Conservation (phyloP, 495 filamentous ascomycete genomes). For the Penicillium arizonense region DNA sequence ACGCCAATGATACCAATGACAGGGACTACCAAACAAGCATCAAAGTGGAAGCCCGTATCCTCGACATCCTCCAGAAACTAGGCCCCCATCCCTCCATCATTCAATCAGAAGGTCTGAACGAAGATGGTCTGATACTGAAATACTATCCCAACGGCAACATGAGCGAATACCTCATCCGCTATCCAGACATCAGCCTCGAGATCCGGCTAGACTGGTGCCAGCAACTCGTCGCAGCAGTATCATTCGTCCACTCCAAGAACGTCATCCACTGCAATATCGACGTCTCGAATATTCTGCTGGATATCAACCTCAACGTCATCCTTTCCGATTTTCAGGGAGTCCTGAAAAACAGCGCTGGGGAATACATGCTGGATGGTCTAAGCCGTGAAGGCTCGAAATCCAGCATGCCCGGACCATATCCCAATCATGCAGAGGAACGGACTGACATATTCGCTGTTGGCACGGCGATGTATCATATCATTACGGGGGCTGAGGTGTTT, state of each 20-base stretch:
- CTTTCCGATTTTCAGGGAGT: constrained; percentile 22
- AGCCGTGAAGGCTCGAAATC: constrained; percentile 17
- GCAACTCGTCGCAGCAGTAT: not conserved
- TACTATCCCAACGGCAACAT: constrained; percentile 17
- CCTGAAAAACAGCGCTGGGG: constrained; percentile 2
- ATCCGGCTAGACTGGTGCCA: not conserved
- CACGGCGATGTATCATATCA: constrained; percentile 19
- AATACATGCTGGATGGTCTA: constrained; percentile 8
- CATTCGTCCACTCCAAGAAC: not conserved
- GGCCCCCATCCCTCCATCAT: constrained; percentile 19
- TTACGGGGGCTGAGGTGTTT: constrained; percentile 17
- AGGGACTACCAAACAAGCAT: not conserved
- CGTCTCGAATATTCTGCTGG: constrained; percentile 15
- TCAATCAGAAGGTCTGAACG: constrained; percentile 8
- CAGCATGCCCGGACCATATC: constrained; percentile 14
- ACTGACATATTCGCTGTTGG: constrained; percentile 28
- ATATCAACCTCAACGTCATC: constrained; percentile 16
- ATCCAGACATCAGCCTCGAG: not conserved
- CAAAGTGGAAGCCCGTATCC: constrained; percentile 16
- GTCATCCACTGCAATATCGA: constrained; percentile 21
- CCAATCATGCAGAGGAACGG: constrained; percentile 3
- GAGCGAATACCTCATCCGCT: constrained; percentile 4
- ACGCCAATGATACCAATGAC: not conserved
- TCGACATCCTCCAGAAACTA: constrained; percentile 13
- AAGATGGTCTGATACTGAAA: constrained; percentile 15